Conservation (phyloP, 495 filamentous ascomycete species). For the Penicillium canariense region DNA sequence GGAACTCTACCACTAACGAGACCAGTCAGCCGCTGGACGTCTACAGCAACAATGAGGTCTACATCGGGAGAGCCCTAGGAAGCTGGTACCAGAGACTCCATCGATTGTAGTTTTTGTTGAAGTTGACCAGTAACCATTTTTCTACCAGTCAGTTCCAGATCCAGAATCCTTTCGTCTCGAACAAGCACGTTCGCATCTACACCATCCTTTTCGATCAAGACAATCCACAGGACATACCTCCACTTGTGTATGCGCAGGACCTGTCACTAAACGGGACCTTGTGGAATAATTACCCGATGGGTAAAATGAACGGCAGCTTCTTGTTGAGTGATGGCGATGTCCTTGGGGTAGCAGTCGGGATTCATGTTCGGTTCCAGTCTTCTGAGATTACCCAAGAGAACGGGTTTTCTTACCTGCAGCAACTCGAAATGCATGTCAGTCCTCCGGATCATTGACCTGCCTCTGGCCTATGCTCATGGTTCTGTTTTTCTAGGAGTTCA, state of each 20-base stretch:
- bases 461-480: neutral
- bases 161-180: conserved; percentile 48
- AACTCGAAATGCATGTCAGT: conserved; percentile 31
- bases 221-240: conserved; percentile 31
- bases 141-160: conserved; percentile 42
- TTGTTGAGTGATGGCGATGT: conserved; percentile 57
- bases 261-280: conserved; percentile 56
- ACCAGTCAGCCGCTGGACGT: conserved; percentile 14
- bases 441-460: neutral
- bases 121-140: neutral
- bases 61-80: conserved; percentile 38
- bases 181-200: conserved; percentile 61
- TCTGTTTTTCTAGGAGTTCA: conserved; percentile 39
- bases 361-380: conserved; percentile 25
- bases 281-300: conserved; percentile 48
- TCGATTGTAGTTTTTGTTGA: neutral
- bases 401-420: conserved; percentile 21
- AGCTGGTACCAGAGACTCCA: neutral
- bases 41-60: conserved; percentile 32
- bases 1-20: conserved; percentile 16
- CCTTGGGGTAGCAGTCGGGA: conserved; percentile 29
- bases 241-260: conserved; percentile 61
- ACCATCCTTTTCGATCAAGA: conserved; percentile 51
- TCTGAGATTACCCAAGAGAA: conserved; percentile 1
- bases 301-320: conserved; percentile 33